phyloP scores from a whole-genome alignment of 2,329 filamentous ascomycete genomes.

The Cytospora paraplurivora region DNA sequence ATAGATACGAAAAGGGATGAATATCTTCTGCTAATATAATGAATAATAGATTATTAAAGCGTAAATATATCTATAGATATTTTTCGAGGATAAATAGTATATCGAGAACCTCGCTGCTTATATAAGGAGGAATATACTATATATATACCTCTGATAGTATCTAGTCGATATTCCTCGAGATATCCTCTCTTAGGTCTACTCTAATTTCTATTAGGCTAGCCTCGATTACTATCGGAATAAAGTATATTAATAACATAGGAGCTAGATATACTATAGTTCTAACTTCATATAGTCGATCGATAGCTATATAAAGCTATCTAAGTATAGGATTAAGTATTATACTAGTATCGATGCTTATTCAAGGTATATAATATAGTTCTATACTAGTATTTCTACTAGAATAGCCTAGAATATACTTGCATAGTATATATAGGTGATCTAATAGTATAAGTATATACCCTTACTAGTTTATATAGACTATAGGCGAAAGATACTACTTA shows the following conservation, averaged over 20 bases:
- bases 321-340: not conserved
- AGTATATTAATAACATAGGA: not conserved
- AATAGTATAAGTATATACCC: not conserved
- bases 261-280: not conserved
- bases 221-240: not conserved
- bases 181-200: not conserved
- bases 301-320: constrained; percentile 4
- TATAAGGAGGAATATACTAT: not conserved
- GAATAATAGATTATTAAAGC: not conserved
- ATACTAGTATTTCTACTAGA: not conserved
- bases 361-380: not conserved
- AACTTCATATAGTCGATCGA: constrained; percentile 5
- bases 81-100: constrained; percentile 1
- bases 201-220: not conserved
- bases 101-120: not conserved
- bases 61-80: not conserved
- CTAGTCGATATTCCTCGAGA: not conserved
- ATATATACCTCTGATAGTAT: not conserved
- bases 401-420: not conserved
- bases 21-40: not conserved
- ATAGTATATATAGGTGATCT: constrained; percentile 3
- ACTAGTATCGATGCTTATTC: not conserved
- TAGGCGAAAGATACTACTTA: too few relatives aligned
- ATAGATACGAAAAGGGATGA: not conserved
- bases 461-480: too few relatives aligned